phyloP scores from a whole-genome alignment of 805 yeast species.

The Candida boidinii region DNA sequence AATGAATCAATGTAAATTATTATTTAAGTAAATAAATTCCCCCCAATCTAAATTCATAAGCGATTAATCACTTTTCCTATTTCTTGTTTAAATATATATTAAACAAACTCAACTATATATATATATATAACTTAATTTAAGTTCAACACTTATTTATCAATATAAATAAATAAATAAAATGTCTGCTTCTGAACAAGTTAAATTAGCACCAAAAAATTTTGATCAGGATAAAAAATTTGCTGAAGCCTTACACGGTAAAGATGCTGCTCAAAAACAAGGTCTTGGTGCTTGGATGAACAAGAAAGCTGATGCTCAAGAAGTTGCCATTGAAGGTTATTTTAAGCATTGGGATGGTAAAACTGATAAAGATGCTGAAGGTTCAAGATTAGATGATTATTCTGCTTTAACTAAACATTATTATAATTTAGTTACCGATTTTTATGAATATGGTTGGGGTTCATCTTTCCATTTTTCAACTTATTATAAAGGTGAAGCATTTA shows the following conservation, averaged over 20 bases:
- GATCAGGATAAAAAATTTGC: slow-evolving; percentile 66
- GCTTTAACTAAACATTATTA: slow-evolving; percentile 91
- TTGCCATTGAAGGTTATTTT: slow-evolving; percentile 84
- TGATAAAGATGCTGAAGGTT: slow-evolving; percentile 58
- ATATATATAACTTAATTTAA: too few species aligned
- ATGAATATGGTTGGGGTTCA: slow-evolving; percentile 99
- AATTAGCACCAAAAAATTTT: slow-evolving; percentile 47
- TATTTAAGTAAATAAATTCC: too few species aligned
- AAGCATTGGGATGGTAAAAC: slow-evolving; percentile 96
- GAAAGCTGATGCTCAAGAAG: slow-evolving; percentile 68
- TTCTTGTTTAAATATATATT: too few species aligned
- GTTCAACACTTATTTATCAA: too few species aligned
- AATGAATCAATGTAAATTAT: too few species aligned
- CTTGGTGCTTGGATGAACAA: slow-evolving; percentile 69
- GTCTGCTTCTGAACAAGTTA: slow-evolving; percentile 7
- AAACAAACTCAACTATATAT: too few species aligned
- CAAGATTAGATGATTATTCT: slow-evolving; percentile 77
- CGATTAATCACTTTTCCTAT: too few species aligned
- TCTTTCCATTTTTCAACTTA: slow-evolving; percentile 96
- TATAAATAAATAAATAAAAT: too few species aligned
- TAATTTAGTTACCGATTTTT: slow-evolving; percentile 94
- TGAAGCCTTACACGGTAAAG: slow-evolving; percentile 77
- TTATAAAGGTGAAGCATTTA: slow-evolving; percentile 87
- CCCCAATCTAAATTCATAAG: too few species aligned
- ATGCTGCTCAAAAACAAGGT: slow-evolving; percentile 57